These are phyloP conservation scores for Lipomyces starkeyi DNA, from an alignment of 805 yeast genomes.

Conservation along the genomic window DNA sequence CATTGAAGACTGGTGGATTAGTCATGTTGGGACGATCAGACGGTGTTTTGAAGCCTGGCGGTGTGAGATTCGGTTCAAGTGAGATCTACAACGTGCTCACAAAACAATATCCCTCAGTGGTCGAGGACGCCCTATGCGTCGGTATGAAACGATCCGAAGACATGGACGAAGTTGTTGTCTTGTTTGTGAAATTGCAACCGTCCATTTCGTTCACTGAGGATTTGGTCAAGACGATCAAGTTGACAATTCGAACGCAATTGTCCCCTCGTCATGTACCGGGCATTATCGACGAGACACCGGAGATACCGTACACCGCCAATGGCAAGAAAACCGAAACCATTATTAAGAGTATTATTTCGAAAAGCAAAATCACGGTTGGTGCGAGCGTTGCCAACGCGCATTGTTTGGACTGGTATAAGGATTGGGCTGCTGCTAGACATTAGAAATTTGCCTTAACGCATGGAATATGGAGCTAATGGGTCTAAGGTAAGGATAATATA, in stretches of 20 bases:
- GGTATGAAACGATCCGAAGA: constrained; percentile 37
- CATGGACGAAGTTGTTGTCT: constrained; percentile 37
- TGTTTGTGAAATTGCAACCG: constrained; percentile 35
- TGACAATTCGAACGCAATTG: constrained; percentile 32
- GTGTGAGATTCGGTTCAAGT: constrained; percentile 40
- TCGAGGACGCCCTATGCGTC: constrained; percentile 40
- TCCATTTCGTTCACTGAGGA: constrained; percentile 20
- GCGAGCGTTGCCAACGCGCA: constrained; percentile 40
- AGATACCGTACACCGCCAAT: constrained; percentile 40
- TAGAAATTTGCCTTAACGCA: background rate
- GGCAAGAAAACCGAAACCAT: constrained; percentile 41
- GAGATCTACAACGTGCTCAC: constrained; percentile 39
- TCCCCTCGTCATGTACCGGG: constrained; percentile 40
- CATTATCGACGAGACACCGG: constrained; percentile 37
- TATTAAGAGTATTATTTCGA: constrained; percentile 37
- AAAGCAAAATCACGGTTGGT: constrained; percentile 33
- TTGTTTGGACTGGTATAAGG: constrained; percentile 37
- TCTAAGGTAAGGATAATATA: background rate
- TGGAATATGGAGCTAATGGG: background rate
- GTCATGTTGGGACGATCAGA: constrained; percentile 41
- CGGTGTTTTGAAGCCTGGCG: constrained; percentile 40
- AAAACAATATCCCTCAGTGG: constrained; percentile 29
- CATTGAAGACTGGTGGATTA: constrained; percentile 37
- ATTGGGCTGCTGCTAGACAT: constrained; percentile 37
- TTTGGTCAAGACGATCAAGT: constrained; percentile 20